Evolutionary conservation across 306 rosid species (phyloP).

Genomic region (Acacia crassicarpa): DNA sequence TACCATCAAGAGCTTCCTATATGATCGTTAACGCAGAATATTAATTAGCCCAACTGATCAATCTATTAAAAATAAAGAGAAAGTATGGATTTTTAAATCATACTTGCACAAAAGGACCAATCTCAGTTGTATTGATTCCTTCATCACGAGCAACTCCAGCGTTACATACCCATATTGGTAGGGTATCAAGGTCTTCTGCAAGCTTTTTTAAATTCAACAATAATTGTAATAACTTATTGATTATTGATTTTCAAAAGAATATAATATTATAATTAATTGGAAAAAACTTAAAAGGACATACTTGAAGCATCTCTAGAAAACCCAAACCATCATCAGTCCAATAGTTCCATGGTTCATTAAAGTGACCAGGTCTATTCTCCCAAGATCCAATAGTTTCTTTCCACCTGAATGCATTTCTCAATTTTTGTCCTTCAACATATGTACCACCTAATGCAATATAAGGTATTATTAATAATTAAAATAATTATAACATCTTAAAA

Average conservation of each 20-base stretch:
- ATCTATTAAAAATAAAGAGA: neutral
- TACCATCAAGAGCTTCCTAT: slow-evolving; percentile 3
- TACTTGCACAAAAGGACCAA: slow-evolving; percentile 80
- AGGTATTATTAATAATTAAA: slow-evolving; percentile 41
- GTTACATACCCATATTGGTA: slow-evolving; percentile 88
- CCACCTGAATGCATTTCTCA: slow-evolving; percentile 97
- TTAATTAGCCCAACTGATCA: neutral
- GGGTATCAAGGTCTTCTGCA: slow-evolving; percentile 73
- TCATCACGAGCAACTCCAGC: slow-evolving; percentile 83
- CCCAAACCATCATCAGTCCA: slow-evolving; percentile 99
- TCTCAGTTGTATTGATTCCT: slow-evolving; percentile 52
- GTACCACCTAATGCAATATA: slow-evolving; percentile 66
- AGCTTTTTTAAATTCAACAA: slow-evolving; percentile 56
- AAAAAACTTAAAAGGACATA: slow-evolving; percentile 29
- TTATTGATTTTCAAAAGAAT: neutral
- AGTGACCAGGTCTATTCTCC: slow-evolving; percentile 91
- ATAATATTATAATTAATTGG: neutral
- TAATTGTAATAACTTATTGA: neutral
- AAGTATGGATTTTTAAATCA: neutral
- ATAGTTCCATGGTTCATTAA: slow-evolving; percentile 92
- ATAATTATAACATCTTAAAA: slow-evolving; percentile 44
- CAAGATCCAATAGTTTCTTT: slow-evolving; percentile 40
- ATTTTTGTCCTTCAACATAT: slow-evolving; percentile 86
- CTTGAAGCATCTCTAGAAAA: slow-evolving; percentile 89
- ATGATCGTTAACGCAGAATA: neutral